Percentiles rank a stretch among this genome's conserved stretches.
Conservation (phyloP, 768 basidiomycete genomes). For the Boletus insuetus region DNA sequence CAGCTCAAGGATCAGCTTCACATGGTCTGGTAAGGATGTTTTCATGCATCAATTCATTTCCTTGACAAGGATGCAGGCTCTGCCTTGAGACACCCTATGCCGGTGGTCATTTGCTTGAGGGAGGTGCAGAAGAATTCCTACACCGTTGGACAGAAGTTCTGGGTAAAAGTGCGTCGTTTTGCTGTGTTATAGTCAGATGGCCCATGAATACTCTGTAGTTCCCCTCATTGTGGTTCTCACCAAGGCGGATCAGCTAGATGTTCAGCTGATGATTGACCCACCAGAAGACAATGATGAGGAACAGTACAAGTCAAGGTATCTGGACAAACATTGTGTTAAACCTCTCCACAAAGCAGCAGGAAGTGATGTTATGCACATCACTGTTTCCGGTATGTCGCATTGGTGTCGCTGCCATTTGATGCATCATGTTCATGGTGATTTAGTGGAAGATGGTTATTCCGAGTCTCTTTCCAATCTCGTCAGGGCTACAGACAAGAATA, state of each 20-base stretch:
- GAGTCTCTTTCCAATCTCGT: conserved; percentile 1
- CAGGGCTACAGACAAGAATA: background rate
- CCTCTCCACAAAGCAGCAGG: conserved; percentile 5
- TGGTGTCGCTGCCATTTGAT: background rate
- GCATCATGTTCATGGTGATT: background rate
- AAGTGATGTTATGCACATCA: background rate
- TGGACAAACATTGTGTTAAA: background rate
- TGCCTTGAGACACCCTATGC: conserved; percentile 14
- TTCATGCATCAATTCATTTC: background rate
- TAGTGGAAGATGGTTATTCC: conserved; percentile 1
- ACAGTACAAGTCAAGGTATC: background rate
- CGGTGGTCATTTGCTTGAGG: conserved; percentile 15
- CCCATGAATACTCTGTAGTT: background rate
- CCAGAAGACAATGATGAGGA: background rate
- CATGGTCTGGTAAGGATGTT: conserved; percentile 7
- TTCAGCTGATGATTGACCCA: background rate
- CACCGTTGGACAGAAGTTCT: background rate
- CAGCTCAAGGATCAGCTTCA: conserved; percentile 6
- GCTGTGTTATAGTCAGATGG: background rate
- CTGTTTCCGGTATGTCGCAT: conserved; percentile 8
- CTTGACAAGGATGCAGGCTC: conserved; percentile 9
- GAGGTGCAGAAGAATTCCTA: conserved; percentile 10
- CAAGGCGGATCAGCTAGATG: conserved; percentile 10
- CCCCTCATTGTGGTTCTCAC: conserved; percentile 17
- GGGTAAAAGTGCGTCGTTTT: conserved; percentile 1